Evolutionary conservation across 495 filamentous ascomycete species (phyloP).

Genomic region (Thozetella sp.): DNA sequence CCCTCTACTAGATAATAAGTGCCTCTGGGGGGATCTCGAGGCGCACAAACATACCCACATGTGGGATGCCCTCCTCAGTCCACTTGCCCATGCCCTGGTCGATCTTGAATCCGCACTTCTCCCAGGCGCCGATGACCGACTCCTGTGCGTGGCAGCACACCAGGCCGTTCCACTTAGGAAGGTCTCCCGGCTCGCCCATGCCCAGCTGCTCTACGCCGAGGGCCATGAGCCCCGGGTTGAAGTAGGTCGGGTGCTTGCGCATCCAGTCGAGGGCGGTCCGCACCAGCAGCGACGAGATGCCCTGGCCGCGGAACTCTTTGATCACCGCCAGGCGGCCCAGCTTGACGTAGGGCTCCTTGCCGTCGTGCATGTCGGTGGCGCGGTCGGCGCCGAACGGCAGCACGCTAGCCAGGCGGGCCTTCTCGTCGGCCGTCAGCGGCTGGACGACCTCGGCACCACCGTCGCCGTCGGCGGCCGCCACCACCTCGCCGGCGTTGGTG

Average conservation of each 20-base stretch:
- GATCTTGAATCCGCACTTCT: conserved; percentile 64
- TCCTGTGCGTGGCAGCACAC: conserved; percentile 76
- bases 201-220: conserved; percentile 41
- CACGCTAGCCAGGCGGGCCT: background rate
- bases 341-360: conserved; percentile 73
- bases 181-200: conserved; percentile 19
- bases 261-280: conserved; percentile 66
- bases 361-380: conserved; percentile 50
- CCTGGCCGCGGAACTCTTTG: conserved; percentile 59
- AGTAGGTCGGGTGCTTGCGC: conserved; percentile 48
- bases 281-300: conserved; percentile 65
- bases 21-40: conserved; percentile 18
- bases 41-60: conserved; percentile 75
- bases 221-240: conserved; percentile 45
- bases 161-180: conserved; percentile 66
- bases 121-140: conserved; percentile 60
- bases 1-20: background rate
- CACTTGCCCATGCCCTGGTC: conserved; percentile 76
- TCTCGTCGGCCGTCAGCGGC: background rate
- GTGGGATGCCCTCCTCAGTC: conserved; percentile 82
- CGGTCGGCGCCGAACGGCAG: conserved; percentile 37
- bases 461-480: background rate
- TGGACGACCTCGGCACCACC: background rate
- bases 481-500: conserved; percentile 7
- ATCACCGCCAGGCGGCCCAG: conserved; percentile 75